These are phyloP conservation scores for Dactylellina haptotyla DNA, from an alignment of 2,329 filamentous ascomycete species.

Conservation along the genomic window DNA sequence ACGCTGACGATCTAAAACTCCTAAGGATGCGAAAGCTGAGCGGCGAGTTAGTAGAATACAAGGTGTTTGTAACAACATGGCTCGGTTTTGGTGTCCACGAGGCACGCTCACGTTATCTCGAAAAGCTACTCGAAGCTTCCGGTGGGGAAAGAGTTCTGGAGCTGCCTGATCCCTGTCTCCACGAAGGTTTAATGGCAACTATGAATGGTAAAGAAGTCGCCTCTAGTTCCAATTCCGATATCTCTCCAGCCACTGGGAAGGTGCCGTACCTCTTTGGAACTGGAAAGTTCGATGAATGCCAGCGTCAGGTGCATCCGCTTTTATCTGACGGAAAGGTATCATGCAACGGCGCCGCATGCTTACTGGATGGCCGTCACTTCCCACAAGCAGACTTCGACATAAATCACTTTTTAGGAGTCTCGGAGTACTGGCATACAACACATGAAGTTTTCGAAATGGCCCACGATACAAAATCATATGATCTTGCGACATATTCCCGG, in stretches of 20 bases:
- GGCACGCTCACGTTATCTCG: conserved; percentile 84
- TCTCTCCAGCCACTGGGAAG: conserved; percentile 60
- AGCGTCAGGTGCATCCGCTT: conserved; percentile 82
- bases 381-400: conserved; percentile 96
- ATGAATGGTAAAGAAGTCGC: conserved; percentile 71
- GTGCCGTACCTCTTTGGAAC: conserved; percentile 77
- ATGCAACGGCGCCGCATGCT: conserved; percentile 83
- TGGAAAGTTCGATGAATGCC: conserved; percentile 84
- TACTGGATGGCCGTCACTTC: conserved; percentile 90
- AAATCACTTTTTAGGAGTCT: conserved; percentile 97
- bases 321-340: conserved; percentile 85
- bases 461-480: conserved; percentile 81
- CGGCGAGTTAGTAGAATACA: conserved; percentile 80
- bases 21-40: conserved; percentile 85
- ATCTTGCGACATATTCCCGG: conserved; percentile 87
- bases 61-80: conserved; percentile 96
- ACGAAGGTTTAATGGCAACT: conserved; percentile 77
- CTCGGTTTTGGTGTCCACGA: conserved; percentile 96
- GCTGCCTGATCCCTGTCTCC: conserved; percentile 90
- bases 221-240: conserved; percentile 46
- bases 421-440: conserved; percentile 98
- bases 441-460: conserved; percentile 88
- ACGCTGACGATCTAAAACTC: conserved; percentile 87
- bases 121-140: conserved; percentile 75
- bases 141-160: conserved; percentile 70